A percentile compares a stretch with the other conserved stretches of the same genome.
Evolutionary conservation across 2,329 filamentous ascomycete genomes (phyloP).

Genomic region (Sporothrix variecibatus): DNA sequence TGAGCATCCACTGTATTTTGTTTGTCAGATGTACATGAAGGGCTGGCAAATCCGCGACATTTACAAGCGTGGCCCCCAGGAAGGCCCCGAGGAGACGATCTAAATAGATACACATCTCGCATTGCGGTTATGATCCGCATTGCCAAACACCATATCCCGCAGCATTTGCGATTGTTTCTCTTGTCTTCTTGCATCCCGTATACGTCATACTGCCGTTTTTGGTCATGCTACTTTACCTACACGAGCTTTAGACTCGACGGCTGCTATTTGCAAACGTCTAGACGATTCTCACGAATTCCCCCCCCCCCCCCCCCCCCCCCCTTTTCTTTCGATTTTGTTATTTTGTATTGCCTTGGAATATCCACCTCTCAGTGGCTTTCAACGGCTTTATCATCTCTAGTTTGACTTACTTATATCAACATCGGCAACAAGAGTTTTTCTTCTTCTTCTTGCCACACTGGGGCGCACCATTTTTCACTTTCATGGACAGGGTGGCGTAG

Average conservation of each 20-base stretch:
- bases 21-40: constrained; percentile 49
- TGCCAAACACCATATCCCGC: neutral
- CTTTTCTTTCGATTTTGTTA: neutral
- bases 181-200: neutral
- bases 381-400: too few species aligned
- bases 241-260: neutral
- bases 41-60: constrained; percentile 38
- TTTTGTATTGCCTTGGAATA: neutral
- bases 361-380: too few species aligned
- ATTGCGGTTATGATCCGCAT: neutral
- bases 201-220: neutral
- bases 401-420: too few species aligned
- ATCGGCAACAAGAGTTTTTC: too few species aligned
- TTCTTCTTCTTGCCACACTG: too few species aligned
- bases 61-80: constrained; percentile 16
- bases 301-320: too few species aligned
- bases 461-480: too few species aligned
- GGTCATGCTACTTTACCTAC: neutral
- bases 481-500: neutral
- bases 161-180: neutral
- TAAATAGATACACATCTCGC: neutral
- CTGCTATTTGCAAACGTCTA: neutral
- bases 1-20: constrained; percentile 49
- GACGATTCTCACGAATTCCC: neutral
- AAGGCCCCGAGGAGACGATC: neutral